Evolutionary conservation across 2,329 filamentous ascomycete genomes (phyloP).

Genomic region (Neopestalotiopsis clavispora): DNA sequence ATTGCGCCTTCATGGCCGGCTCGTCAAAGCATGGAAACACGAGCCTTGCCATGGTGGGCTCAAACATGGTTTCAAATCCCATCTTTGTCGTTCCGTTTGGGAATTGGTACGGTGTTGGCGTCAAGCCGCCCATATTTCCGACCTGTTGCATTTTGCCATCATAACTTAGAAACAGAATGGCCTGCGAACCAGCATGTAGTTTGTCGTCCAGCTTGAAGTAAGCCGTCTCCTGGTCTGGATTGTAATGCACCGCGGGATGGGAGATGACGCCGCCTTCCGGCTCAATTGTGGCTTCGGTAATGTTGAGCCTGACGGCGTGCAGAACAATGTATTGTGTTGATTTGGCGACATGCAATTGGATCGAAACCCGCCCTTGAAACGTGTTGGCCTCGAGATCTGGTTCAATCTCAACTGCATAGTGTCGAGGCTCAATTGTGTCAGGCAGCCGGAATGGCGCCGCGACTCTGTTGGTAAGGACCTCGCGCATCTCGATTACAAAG

Average conservation of each 20-base stretch:
- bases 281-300: not conserved
- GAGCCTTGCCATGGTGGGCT: slow-evolving; percentile 68
- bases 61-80: slow-evolving; percentile 44
- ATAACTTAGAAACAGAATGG: not conserved
- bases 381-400: not conserved
- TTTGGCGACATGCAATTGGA: slow-evolving; percentile 2
- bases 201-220: slow-evolving; percentile 5
- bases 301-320: slow-evolving; percentile 5
- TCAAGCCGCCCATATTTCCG: slow-evolving; percentile 16
- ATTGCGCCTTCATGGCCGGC: slow-evolving; percentile 71
- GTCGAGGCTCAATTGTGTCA: not conserved
- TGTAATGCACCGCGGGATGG: not conserved
- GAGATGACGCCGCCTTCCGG: not conserved
- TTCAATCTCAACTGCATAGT: slow-evolving; percentile 16
- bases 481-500: slow-evolving; percentile 12
- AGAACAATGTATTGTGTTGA: slow-evolving; percentile 8
- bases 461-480: not conserved
- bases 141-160: not conserved
- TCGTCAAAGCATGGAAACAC: slow-evolving; percentile 78
- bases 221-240: slow-evolving; percentile 2
- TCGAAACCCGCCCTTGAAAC: not conserved
- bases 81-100: slow-evolving; percentile 10
- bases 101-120: slow-evolving; percentile 11
- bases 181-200: not conserved
- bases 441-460: slow-evolving; percentile 14